Evolutionary conservation across 805 yeast genomes (phyloP), one percentile per base, ranked within the genome.

Genomic region (Candida insectorum): DNA sequence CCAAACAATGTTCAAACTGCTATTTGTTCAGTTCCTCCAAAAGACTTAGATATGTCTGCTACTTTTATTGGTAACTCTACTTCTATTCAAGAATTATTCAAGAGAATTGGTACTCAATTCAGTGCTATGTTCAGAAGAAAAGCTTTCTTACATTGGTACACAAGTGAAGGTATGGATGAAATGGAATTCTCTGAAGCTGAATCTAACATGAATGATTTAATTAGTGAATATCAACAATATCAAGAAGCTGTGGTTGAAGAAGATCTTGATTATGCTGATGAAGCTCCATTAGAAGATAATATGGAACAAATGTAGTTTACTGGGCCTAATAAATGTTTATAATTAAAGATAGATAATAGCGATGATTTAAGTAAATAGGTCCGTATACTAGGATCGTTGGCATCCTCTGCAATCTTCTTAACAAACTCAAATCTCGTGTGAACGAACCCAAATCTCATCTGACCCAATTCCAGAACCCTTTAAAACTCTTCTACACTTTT

Each of bases 61-160:
- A 88, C 96, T 9, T 87, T 87, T 55, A 81, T 88, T 51, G 96
- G 95, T 54, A 88, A 88, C 71, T 82, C 96, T 18, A 88, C 96
- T 4, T 83, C 96, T 2, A 85, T 88, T 57, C 95, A 85, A 68
- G 95, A 87, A 62, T 70, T 88, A 53, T 88, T 88, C 68, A 79
- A 80, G 65, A 81, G 96, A 66, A 83, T 85, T 37, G 91, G 91
- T 45, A 86, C 76, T 51, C 96, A 88, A 66, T 88, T 88, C 66
- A 72, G 81, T 49, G 89, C 88, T 41, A 88, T 88, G 96, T 88
- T 84, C 66, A 77, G 85, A 60, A 85, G 93, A 70, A 84, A 82
- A 62, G 96, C 96, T 44, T 88, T 88, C 79, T 80, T 88, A 67
- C 96, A 88, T 65, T 88, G 96, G 96, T 88, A 86, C 67, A 85